Evolutionary conservation across 495 filamentous ascomycete species (phyloP).

Genomic region (Clavariopsis aquatica): DNA sequence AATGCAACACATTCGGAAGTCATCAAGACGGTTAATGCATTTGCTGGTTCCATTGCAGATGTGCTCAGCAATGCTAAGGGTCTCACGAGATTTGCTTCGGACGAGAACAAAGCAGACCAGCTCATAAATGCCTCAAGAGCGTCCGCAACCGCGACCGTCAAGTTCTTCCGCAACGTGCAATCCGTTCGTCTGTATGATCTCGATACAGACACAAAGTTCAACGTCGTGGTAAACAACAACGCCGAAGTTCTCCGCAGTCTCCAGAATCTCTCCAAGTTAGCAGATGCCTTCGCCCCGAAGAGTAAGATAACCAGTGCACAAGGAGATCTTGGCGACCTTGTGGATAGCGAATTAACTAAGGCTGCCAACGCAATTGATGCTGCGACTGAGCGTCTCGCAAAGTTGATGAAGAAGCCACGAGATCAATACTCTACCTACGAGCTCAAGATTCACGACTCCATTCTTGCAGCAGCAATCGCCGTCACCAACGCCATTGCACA

Average conservation of each 20-base stretch:
- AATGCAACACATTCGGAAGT: conserved; percentile 88
- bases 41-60: conserved; percentile 86
- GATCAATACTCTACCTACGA: conserved; percentile 97
- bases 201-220: conserved; percentile 83
- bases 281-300: conserved; percentile 85
- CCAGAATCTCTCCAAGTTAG: conserved; percentile 86
- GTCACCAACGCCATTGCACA: conserved; percentile 96
- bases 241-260: conserved; percentile 89
- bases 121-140: conserved; percentile 77
- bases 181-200: conserved; percentile 91
- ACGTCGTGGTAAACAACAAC: conserved; percentile 95
- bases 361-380: conserved; percentile 96
- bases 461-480: conserved; percentile 89
- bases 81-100: conserved; percentile 87
- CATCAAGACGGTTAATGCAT: conserved; percentile 88
- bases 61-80: conserved; percentile 96
- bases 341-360: conserved; percentile 86
- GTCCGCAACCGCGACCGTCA: conserved; percentile 84
- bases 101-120: conserved; percentile 89
- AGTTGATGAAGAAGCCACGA: conserved; percentile 88
- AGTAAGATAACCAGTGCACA: conserved; percentile 72
- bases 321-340: conserved; percentile 89
- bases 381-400: conserved; percentile 81
- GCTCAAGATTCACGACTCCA: conserved; percentile 88
- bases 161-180: conserved; percentile 91